Evolutionary conservation across 2,329 filamentous ascomycete species (phyloP).

Genomic region (Clonostachys sp.): DNA sequence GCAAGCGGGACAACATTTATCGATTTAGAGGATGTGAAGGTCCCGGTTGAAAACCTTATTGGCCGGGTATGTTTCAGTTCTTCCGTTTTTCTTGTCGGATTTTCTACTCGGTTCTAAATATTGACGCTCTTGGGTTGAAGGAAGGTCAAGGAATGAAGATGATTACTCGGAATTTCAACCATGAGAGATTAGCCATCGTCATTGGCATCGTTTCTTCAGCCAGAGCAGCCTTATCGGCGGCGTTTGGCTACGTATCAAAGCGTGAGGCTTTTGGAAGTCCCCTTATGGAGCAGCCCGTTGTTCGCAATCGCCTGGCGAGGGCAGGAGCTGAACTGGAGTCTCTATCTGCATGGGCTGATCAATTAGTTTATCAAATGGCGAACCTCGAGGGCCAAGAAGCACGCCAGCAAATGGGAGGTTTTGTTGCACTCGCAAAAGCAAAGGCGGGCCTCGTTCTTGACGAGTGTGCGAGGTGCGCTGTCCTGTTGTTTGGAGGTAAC

Average conservation of each 20-base stretch:
- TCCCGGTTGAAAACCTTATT: slow-evolving; percentile 47
- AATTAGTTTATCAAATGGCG: slow-evolving; percentile 47
- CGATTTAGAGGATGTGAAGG: slow-evolving; percentile 48
- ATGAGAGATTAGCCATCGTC: slow-evolving; percentile 56
- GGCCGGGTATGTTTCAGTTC: slow-evolving; percentile 17
- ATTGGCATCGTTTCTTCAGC: slow-evolving; percentile 52
- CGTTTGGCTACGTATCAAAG: slow-evolving; percentile 43
- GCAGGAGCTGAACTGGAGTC: slow-evolving; percentile 55
- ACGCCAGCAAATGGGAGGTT: slow-evolving; percentile 27
- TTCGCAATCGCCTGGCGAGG: slow-evolving; percentile 56
- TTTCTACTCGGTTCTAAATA: too few species aligned
- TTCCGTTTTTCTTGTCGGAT: too few species aligned
- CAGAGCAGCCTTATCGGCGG: slow-evolving; percentile 47
- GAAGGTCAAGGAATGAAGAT: slow-evolving; percentile 52
- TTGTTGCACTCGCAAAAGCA: too few species aligned
- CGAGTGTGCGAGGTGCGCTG: too few species aligned
- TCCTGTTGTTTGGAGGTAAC: slow-evolving; percentile 40
- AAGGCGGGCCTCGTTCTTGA: too few species aligned
- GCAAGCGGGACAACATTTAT: slow-evolving; percentile 57
- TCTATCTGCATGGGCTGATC: slow-evolving; percentile 57
- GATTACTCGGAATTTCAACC: slow-evolving; percentile 57
- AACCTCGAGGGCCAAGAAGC: slow-evolving; percentile 46
- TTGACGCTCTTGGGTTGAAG: slow-evolving; percentile 9
- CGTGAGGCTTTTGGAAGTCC: slow-evolving; percentile 55
- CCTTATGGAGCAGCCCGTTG: slow-evolving; percentile 53